Evolutionary conservation across 192 early-diverging fungal species (phyloP), one percentile per base, ranked within the genome.

Genomic region (Lobosporangium transversale): DNA sequence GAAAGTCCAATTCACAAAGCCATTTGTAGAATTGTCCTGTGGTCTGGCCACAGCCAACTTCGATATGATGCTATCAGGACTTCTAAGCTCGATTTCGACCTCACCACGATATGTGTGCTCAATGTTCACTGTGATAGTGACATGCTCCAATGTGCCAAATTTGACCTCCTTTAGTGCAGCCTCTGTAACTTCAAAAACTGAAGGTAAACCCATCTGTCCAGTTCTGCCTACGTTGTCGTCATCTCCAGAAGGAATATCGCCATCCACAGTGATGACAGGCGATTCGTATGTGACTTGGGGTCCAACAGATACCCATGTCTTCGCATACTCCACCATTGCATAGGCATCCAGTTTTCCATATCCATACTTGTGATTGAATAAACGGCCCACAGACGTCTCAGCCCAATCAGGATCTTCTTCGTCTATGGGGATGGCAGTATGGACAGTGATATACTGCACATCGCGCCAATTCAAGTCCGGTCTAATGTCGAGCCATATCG

Each of bases 401-500:
- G 75, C 51, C 96, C 96, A 98, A 48, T 87, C 90, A 7, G 80
- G 33, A 68, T 96, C 92, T 43, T 67, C 68, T 14, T 81, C 62
- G 57, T 86, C 83, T 4, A 98, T 78, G 5, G 92, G 89, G 4
- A 94, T 62, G 0, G 94, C 91, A 12, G 89, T 90, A 21, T 89
- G 80, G 1, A 96, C 87, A 30, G 89, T 87, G 30, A 98, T 78
- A 52, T 94, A 90, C 80, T 98, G 96, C 21, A 94, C 75, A 58
- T 97, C 95, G 27, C 96, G 84, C 96, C 96, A 98, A 27, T 87
- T 91, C 58, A 98, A 78, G 26, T 96, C 95, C 12, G 96, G 94
- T 3, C 95, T 88, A 30, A 79, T 62, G 30, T 74, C 69, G 20
- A 20, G 35, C 12, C n/a, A 48, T 32, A 7, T 18, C 9, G 20